Conservation (phyloP, 352 stramenopile species). For the Phytophthora macrochlamydospora region DNA sequence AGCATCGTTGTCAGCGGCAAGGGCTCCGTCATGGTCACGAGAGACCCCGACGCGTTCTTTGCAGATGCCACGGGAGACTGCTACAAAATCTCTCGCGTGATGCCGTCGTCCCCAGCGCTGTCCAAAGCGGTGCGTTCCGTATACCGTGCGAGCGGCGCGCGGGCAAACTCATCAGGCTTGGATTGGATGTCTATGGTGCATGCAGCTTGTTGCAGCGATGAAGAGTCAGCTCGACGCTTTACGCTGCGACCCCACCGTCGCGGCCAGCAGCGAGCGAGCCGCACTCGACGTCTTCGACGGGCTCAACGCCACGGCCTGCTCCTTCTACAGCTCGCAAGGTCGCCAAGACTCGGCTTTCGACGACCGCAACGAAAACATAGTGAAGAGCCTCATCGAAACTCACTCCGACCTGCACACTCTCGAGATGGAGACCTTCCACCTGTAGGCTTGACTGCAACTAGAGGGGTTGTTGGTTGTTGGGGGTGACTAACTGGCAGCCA, state of each 20-base stretch:
- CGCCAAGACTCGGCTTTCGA: constrained; percentile 55
- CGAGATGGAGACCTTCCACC: constrained; percentile 81
- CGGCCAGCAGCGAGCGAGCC: constrained; percentile 18
- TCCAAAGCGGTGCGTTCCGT: constrained; percentile 28
- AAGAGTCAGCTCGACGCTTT: constrained; percentile 22
- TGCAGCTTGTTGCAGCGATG: constrained; percentile 38
- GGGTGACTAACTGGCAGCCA: neutral
- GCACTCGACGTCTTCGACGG: constrained; percentile 39
- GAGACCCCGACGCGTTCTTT: constrained; percentile 63
- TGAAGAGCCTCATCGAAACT: constrained; percentile 34
- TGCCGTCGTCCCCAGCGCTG: constrained; percentile 35
- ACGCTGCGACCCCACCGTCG: constrained; percentile 20
- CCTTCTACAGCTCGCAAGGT: constrained; percentile 66
- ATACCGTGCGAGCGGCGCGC: neutral
- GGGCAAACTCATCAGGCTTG: too few species aligned
- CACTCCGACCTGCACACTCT: constrained; percentile 46
- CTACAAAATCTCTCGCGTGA: constrained; percentile 44
- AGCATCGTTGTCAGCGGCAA: constrained; percentile 59
- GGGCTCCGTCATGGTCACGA: constrained; percentile 46
- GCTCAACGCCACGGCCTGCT: constrained; percentile 65
- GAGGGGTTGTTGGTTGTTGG: neutral
- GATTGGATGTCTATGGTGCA: neutral
- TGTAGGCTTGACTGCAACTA: constrained; percentile 29
- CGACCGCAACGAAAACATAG: constrained; percentile 62
- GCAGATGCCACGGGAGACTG: constrained; percentile 25